These are phyloP conservation scores for Phytopythium helicoides DNA, from an alignment of 352 stramenopile genomes.

Conservation along the genomic window DNA sequence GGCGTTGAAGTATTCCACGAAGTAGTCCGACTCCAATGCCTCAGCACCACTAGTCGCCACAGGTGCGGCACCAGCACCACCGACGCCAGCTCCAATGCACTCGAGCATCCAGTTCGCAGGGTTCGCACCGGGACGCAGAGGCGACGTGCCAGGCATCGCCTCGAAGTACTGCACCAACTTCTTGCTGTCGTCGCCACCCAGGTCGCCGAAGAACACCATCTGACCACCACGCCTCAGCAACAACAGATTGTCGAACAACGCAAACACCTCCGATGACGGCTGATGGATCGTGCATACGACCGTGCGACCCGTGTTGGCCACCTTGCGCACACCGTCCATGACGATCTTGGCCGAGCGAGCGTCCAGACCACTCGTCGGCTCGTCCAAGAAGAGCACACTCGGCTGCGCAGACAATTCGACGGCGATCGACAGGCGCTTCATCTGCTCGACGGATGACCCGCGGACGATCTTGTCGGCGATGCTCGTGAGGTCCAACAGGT, in stretches of 20 bases:
- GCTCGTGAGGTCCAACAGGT: slow-evolving; percentile 18
- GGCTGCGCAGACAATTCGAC: slow-evolving; percentile 77
- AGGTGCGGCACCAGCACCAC: too few relatives aligned
- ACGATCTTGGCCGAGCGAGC: slow-evolving; percentile 69
- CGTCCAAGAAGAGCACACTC: slow-evolving; percentile 74
- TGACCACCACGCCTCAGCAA: slow-evolving; percentile 2
- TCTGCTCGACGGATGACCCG: slow-evolving; percentile 34
- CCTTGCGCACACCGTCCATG: slow-evolving; percentile 74
- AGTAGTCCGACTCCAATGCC: not conserved
- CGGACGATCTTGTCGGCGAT: slow-evolving; percentile 38
- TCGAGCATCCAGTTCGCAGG: slow-evolving; percentile 79
- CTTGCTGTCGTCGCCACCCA: slow-evolving; percentile 10
- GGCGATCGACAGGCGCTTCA: slow-evolving; percentile 46
- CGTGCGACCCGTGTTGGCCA: slow-evolving; percentile 51
- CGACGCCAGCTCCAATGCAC: slow-evolving; percentile 17
- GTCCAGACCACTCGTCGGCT: slow-evolving; percentile 80
- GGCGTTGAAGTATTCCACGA: slow-evolving; percentile 30
- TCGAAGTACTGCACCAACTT: slow-evolving; percentile 38
- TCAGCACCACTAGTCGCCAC: too few relatives aligned
- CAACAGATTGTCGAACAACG: slow-evolving; percentile 65
- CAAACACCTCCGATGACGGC: slow-evolving; percentile 70
- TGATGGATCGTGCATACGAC: slow-evolving; percentile 91
- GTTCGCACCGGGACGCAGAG: slow-evolving; percentile 28
- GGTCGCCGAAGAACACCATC: slow-evolving; percentile 29
- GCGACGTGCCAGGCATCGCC: slow-evolving; percentile 8